Conservation (phyloP, 345 rosid genomes). For the Melaleuca quinquenervia region DNA sequence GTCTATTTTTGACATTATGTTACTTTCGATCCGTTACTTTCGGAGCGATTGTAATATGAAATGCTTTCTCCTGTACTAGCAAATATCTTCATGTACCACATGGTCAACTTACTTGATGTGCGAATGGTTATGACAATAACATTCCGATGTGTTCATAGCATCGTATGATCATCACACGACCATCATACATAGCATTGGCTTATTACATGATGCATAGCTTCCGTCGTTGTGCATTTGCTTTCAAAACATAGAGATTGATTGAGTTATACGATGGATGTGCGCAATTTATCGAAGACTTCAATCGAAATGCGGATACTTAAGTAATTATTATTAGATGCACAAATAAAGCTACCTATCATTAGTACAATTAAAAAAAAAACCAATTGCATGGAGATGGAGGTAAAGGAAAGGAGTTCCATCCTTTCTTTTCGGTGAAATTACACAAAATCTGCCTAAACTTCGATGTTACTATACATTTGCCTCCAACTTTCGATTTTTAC, state of each 20-base stretch:
- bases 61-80: neutral
- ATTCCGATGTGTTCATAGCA: accelerated
- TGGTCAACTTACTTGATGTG: neutral
- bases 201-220: neutral
- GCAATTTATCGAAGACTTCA: neutral
- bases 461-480: neutral
- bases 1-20: neutral
- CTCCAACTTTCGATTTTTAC: neutral
- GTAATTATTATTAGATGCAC: neutral
- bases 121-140: neutral
- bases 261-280: neutral
- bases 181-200: neutral
- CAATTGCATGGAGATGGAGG: neutral
- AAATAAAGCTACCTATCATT: too few species aligned
- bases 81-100: too few species aligned
- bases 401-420: too few species aligned
- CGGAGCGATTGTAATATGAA: accelerated
- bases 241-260: accelerated
- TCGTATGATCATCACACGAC: neutral
- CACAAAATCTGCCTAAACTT: neutral
- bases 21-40: neutral
- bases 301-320: neutral
- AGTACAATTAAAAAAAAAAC: neutral
- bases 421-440: neutral
- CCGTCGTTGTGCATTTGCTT: neutral